phyloP scores from a whole-genome alignment of 192 early-diverging fungal genomes.

The Dissophora ornata region DNA sequence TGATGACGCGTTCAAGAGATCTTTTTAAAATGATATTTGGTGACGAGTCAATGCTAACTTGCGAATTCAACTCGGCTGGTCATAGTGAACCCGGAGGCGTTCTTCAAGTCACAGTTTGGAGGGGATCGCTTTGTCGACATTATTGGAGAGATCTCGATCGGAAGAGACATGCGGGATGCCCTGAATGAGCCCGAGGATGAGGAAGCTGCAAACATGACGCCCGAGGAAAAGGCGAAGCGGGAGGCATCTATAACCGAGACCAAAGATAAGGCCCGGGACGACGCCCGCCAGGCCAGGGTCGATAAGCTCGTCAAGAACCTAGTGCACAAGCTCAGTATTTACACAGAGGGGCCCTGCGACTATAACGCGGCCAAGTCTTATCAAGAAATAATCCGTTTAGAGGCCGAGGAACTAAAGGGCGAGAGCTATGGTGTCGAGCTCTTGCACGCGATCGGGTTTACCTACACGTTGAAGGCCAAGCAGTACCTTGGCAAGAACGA shows the following conservation, averaged over 20 bases:
- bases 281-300: constrained; percentile 70
- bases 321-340: constrained; percentile 79
- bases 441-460: constrained; percentile 92
- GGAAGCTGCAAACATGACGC: constrained; percentile 40
- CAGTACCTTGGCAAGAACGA: constrained; percentile 80
- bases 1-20: background rate
- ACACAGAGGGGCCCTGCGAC: constrained; percentile 69
- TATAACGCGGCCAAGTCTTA: constrained; percentile 71
- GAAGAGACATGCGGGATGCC: constrained; percentile 89
- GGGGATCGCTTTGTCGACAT: constrained; percentile 97
- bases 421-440: constrained; percentile 96
- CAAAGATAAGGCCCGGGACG: constrained; percentile 70
- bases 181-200: constrained; percentile 73
- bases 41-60: background rate
- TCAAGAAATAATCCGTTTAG: constrained; percentile 73
- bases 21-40: no score
- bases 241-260: constrained; percentile 65
- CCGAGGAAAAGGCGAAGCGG: constrained; percentile 69
- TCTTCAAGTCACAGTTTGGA: constrained; percentile 97
- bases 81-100: constrained; percentile 89
- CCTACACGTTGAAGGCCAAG: constrained; percentile 88
- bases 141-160: constrained; percentile 98
- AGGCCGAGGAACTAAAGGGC: constrained; percentile 88
- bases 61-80: no score
- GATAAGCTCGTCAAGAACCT: constrained; percentile 79